phyloP scores from a whole-genome alignment of 192 early-diverging fungal species.

The Coemansia sp. region DNA sequence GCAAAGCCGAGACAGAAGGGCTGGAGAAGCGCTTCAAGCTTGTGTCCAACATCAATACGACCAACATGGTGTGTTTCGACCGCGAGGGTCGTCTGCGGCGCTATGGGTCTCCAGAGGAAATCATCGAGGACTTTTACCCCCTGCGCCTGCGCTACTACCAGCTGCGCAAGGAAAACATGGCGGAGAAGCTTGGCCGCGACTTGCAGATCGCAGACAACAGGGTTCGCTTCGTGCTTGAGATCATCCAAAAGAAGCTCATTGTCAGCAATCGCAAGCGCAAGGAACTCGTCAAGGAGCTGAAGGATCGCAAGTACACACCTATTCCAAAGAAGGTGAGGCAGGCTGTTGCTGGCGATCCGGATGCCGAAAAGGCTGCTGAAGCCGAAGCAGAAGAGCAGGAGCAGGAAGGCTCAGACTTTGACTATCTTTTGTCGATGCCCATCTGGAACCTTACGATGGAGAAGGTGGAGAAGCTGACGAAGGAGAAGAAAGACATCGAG shows the following conservation, averaged over 20 bases:
- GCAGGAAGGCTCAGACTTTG: conserved; percentile 56
- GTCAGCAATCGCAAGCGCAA: conserved; percentile 86
- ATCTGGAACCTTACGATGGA: conserved; percentile 90
- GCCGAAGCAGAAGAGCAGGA: conserved; percentile 29
- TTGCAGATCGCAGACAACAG: conserved; percentile 77
- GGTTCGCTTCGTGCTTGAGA: conserved; percentile 85
- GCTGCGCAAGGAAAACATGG: conserved; percentile 79
- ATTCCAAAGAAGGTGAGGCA: conserved; percentile 57
- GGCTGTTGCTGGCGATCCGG: conserved; percentile 49
- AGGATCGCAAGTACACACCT: conserved; percentile 63
- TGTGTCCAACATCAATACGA: conserved; percentile 66
- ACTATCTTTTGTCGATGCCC: conserved; percentile 88
- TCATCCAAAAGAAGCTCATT: conserved; percentile 77
- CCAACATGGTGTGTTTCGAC: conserved; percentile 96
- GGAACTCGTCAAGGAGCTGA: conserved; percentile 73
- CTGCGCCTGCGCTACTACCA: conserved; percentile 82
- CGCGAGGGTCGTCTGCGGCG: conserved; percentile 78
- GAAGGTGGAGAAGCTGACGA: conserved; percentile 76
- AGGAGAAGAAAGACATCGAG: conserved; percentile 67
- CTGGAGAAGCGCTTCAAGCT: conserved; percentile 84
- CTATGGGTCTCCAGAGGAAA: conserved; percentile 73
- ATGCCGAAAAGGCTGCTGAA: conserved; percentile 51
- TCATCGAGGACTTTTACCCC: conserved; percentile 86
- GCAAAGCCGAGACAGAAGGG: conserved; percentile 71
- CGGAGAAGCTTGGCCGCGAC: conserved; percentile 64